phyloP scores from a whole-genome alignment of 768 basidiomycete genomes.

The Hebeloma cylindrosporum region DNA sequence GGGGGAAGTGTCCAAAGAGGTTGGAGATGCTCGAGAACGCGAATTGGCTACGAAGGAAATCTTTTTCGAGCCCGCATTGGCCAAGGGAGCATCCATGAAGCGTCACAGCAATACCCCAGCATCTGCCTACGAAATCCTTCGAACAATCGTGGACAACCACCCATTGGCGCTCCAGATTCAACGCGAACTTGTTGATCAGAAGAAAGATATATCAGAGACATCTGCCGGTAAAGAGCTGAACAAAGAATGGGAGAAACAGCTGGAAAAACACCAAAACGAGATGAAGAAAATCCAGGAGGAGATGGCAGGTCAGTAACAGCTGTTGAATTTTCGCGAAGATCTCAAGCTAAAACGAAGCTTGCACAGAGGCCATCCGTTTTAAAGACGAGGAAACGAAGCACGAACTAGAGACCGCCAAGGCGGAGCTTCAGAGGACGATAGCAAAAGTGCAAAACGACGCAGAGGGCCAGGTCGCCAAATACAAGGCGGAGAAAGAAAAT shows the following conservation, averaged over 20 bases:
- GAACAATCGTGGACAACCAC: conserved; percentile 37
- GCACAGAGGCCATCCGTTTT: conserved; percentile 35
- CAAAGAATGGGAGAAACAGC: conserved; percentile 46
- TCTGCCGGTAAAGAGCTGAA: conserved; percentile 52
- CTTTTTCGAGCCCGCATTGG: conserved; percentile 53
- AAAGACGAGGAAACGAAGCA: conserved; percentile 47
- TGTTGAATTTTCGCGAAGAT: neutral
- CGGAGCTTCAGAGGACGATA: conserved; percentile 45
- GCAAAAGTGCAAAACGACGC: conserved; percentile 40
- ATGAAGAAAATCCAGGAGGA: conserved; percentile 43
- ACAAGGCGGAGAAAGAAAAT: too few species aligned
- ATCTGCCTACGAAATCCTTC: conserved; percentile 42
- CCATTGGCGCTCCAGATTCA: conserved; percentile 53
- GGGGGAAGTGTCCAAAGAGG: conserved; percentile 37
- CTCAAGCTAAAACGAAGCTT: neutral
- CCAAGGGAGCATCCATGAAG: conserved; percentile 43
- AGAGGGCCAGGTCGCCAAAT: conserved; percentile 39
- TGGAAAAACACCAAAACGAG: conserved; percentile 44
- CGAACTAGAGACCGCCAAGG: conserved; percentile 46
- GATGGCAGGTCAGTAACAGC: conserved; percentile 33
- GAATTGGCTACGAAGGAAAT: conserved; percentile 39
- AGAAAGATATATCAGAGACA: conserved; percentile 48
- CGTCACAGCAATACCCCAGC: conserved; percentile 39
- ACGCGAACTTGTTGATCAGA: conserved; percentile 51
- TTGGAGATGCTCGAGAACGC: conserved; percentile 41